Base-by-base conservation (phyloP, 2,329 filamentous ascomycete genomes). In the Grosmannia serpens region DNA sequence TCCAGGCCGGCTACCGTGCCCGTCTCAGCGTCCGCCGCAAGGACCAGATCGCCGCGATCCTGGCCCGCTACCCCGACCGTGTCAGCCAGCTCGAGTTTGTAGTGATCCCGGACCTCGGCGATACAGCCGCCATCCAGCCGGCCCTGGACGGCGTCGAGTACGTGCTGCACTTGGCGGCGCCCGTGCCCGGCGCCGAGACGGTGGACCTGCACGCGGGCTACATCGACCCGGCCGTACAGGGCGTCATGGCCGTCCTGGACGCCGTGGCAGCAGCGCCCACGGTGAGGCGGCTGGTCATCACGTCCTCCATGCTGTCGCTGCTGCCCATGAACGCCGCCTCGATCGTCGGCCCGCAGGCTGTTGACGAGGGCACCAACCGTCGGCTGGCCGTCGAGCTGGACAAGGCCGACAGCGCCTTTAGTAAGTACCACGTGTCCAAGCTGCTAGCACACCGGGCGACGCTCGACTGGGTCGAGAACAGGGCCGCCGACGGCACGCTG, bases 361-460 rank as follows among this genome's bases (percentile, higher is more conserved):
- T 20, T 17, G 8, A 8, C 24, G 47, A 50, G 47, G 10, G 24
- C 47, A 10, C 7, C 47, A 49, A 29, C 35, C 10, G 38, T 2
- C 33, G 38, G 44, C 52, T 58, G 20, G 26, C 20, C 1, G 11
- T 55, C 17, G 46, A 55, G 44, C n/a, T 52, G 2, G 20, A 53
- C 24, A 2, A 63, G 2, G 53, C 50, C 20, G 62, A 61, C 26
- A 53, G 55, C 26, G 63, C 64, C 8, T 61, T 63, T 8, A 46
- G 58, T 29, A 69, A 66, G 46, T 70, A 70, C 65, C 61, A 65
- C 52, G 64, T 64, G 4, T 65, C 63, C 59, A 71, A 63, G 58
- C 15, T 58, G 13, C n/a, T 59, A 31, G 60, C 60, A 17, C 60
- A 63, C 52, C 55, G 53, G 9, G 55, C 55, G 31, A 56, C 58